A percentile compares a stretch with the other conserved stretches of the same genome.
These are phyloP conservation scores for Aspergillus novoparasiticus DNA, from an alignment of 2,329 filamentous ascomycete species.

Conservation along the genomic window DNA sequence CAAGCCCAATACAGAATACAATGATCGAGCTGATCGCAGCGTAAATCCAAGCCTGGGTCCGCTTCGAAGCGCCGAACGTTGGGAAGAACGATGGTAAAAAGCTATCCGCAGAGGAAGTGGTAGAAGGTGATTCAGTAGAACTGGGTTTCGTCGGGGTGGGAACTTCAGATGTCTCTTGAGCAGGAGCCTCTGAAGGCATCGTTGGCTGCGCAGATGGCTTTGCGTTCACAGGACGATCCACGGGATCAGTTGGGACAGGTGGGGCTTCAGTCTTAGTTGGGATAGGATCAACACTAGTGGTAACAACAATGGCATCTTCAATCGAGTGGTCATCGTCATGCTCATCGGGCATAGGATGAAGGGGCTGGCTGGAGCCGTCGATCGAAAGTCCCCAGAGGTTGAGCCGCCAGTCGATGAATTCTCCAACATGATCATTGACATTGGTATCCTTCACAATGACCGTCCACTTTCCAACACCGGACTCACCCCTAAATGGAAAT, in stretches of 20 bases:
- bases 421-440: slow-evolving; percentile 74
- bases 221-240: slow-evolving; percentile 64
- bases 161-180: slow-evolving; percentile 26
- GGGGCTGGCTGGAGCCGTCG: slow-evolving; percentile 70
- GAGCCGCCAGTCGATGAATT: slow-evolving; percentile 87
- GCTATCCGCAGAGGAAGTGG: slow-evolving; percentile 47
- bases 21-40: slow-evolving; percentile 82
- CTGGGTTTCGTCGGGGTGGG: slow-evolving; percentile 33
- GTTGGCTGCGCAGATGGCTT: slow-evolving; percentile 48
- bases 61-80: slow-evolving; percentile 83
- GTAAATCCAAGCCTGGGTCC: slow-evolving; percentile 92
- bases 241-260: slow-evolving; percentile 62
- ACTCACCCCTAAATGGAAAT: slow-evolving; percentile 70
- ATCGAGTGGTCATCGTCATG: slow-evolving; percentile 84
- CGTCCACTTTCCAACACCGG: slow-evolving; percentile 85
- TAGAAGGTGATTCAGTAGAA: slow-evolving; percentile 31
- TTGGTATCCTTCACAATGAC: slow-evolving; percentile 83
- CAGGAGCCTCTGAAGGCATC: slow-evolving; percentile 21
- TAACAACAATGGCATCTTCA: slow-evolving; percentile 61
- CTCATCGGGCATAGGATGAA: slow-evolving; percentile 79
- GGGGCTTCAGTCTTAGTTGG: slow-evolving; percentile 49
- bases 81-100: slow-evolving; percentile 85
- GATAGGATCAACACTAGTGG: slow-evolving; percentile 60
- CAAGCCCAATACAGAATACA: slow-evolving; percentile 78
- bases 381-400: slow-evolving; percentile 92